phyloP scores from a whole-genome alignment of 768 basidiomycete species.

The Multifurca ochricompacta region DNA sequence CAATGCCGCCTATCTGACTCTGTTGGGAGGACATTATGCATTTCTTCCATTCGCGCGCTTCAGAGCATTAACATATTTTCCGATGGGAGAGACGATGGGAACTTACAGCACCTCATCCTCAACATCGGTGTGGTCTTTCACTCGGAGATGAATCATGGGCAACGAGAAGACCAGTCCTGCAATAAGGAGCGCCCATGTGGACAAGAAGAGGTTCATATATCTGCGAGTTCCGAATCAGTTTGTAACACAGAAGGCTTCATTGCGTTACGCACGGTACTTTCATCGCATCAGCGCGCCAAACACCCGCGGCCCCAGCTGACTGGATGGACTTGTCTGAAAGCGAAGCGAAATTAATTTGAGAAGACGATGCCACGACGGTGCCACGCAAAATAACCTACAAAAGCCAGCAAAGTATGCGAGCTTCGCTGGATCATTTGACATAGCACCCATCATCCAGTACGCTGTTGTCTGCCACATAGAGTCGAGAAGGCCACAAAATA shows the following conservation, averaged over 20 bases:
- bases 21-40: slow-evolving; percentile 5
- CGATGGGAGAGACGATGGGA: background rate
- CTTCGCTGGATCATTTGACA: slow-evolving; percentile 76
- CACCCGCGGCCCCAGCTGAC: slow-evolving; percentile 65
- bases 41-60: slow-evolving; percentile 10
- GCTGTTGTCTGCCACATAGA: slow-evolving; percentile 81
- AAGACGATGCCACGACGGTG: background rate
- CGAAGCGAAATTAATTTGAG: background rate
- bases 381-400: slow-evolving; percentile 41
- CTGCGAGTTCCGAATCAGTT: slow-evolving; percentile 22
- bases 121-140: slow-evolving; percentile 49
- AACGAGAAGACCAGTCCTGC: slow-evolving; percentile 58
- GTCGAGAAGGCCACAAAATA: slow-evolving; percentile 69
- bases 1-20: background rate
- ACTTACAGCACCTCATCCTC: slow-evolving; percentile 49
- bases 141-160: slow-evolving; percentile 67
- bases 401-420: slow-evolving; percentile 77
- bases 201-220: slow-evolving; percentile 65
- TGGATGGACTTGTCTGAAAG: slow-evolving; percentile 62
- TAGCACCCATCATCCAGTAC: slow-evolving; percentile 79
- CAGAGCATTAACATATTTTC: background rate
- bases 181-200: slow-evolving; percentile 66
- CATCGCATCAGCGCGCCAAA: slow-evolving; percentile 64
- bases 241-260: background rate
- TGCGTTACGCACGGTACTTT: slow-evolving; percentile 44